These are phyloP conservation scores for Lichtheimia hyalospora DNA, from an alignment of 371 early-diverging fungal genomes.

Conservation along the genomic window DNA sequence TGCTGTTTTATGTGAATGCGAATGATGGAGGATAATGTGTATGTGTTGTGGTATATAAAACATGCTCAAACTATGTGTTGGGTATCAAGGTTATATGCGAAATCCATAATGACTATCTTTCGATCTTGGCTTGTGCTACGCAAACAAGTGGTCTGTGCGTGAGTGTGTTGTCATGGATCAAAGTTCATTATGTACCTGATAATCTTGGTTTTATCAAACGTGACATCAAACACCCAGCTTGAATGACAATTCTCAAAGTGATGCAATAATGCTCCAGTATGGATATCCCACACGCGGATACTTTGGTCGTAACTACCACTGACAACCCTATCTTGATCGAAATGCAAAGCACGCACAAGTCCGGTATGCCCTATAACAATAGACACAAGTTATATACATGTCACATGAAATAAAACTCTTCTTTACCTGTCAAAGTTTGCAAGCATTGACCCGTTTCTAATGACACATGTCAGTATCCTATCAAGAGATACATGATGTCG, in stretches of 20 bases:
- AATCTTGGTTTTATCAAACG: conserved; percentile 77
- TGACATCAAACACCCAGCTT: conserved; percentile 96
- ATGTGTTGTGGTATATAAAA: not conserved
- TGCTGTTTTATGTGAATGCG: too few relatives aligned
- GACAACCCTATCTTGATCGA: conserved; percentile 52
- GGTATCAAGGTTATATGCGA: conserved; percentile 52
- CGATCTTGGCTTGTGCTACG: conserved; percentile 76
- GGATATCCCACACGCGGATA: conserved; percentile 92
- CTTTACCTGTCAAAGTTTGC: conserved; percentile 45
- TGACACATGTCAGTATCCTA: not conserved
- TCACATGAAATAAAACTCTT: not conserved
- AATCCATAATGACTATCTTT: conserved; percentile 84
- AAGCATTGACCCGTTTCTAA: conserved; percentile 74
- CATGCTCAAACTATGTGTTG: not conserved
- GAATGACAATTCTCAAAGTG: conserved; percentile 73
- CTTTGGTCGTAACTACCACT: conserved; percentile 87
- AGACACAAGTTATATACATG: not conserved
- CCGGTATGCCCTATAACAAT: conserved; percentile 91
- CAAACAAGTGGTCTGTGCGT: not conserved
- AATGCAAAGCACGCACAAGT: conserved; percentile 89
- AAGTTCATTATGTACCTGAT: conserved; percentile 41
- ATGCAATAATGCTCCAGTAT: conserved; percentile 37
- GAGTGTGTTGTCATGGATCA: not conserved
- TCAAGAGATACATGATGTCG: not conserved
- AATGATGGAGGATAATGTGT: not conserved